A percentile compares a stretch with the other conserved stretches of the same genome.
These are phyloP conservation scores for Mycena indigotica DNA, from an alignment of 768 basidiomycete species.

Conservation along the genomic window DNA sequence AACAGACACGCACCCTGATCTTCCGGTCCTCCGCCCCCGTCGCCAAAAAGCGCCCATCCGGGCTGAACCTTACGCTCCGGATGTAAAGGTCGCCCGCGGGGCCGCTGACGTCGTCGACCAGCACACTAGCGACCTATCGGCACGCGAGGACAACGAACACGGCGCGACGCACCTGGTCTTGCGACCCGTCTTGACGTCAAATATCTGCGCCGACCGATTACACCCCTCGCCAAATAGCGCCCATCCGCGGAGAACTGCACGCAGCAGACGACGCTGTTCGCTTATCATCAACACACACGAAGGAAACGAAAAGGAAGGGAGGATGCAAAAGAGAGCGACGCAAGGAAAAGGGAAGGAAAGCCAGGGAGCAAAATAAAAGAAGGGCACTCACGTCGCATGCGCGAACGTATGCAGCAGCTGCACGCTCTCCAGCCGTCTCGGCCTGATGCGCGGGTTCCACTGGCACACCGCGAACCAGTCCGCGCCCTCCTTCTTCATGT, in stretches of 20 bases:
- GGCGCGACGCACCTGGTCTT: conserved; percentile 72
- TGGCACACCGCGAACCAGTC: conserved; percentile 90
- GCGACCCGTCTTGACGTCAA: conserved; percentile 84
- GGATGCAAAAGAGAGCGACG: conserved; percentile 18
- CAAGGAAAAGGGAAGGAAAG: too few species aligned
- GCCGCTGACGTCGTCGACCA: conserved; percentile 74
- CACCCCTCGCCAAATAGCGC: conserved; percentile 91
- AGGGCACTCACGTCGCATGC: conserved; percentile 70
- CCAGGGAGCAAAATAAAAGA: conserved; percentile 8
- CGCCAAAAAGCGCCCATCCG: conserved; percentile 89
- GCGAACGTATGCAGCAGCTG: conserved; percentile 75
- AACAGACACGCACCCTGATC: conserved; percentile 76
- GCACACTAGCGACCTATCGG: conserved; percentile 48
- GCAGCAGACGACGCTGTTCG: conserved; percentile 68
- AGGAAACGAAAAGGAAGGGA: background rate
- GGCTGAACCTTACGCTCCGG: conserved; percentile 92
- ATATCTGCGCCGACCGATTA: conserved; percentile 93
- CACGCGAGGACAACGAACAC: conserved; percentile 19
- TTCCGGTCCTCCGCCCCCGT: conserved; percentile 95
- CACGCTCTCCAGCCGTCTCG: conserved; percentile 63
- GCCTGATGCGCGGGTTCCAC: conserved; percentile 77
- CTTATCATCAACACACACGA: too few species aligned
- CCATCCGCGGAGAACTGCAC: conserved; percentile 95
- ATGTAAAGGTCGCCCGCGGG: conserved; percentile 86
- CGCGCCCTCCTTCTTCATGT: conserved; percentile 63